phyloP scores from a whole-genome alignment of 2,329 filamentous ascomycete species.

The Xylariaceae sp. region DNA sequence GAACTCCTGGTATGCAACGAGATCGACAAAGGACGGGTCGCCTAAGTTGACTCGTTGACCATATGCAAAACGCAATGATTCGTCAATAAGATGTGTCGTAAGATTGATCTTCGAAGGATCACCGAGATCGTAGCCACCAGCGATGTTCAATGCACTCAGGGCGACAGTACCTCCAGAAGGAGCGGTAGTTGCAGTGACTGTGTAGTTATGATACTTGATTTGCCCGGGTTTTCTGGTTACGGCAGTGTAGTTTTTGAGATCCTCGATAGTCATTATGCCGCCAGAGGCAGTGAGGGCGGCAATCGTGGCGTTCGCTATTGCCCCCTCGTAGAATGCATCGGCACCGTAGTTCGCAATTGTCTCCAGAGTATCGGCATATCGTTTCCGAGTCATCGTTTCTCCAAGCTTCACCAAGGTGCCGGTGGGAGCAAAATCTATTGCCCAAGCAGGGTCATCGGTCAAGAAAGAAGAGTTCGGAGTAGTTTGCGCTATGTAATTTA shows the following conservation, averaged over 20 bases:
- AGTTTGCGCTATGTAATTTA: slow-evolving; percentile 61
- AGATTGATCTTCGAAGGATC: slow-evolving; percentile 49
- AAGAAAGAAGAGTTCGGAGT: slow-evolving; percentile 57
- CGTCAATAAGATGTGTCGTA: slow-evolving; percentile 75
- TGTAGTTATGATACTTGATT: slow-evolving; percentile 66
- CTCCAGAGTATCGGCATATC: slow-evolving; percentile 54
- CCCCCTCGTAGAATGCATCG: slow-evolving; percentile 42
- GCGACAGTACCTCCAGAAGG: slow-evolving; percentile 72
- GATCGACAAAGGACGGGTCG: slow-evolving; percentile 67
- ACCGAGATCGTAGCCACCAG: slow-evolving; percentile 68
- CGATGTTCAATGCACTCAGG: slow-evolving; percentile 68
- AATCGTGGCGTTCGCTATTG: slow-evolving; percentile 41
- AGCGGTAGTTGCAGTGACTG: slow-evolving; percentile 62
- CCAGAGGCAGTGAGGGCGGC: slow-evolving; percentile 57
- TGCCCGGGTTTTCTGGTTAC: slow-evolving; percentile 56
- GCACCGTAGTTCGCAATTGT: slow-evolving; percentile 43
- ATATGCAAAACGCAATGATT: slow-evolving; percentile 80
- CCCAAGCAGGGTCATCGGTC: slow-evolving; percentile 68
- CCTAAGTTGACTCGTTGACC: slow-evolving; percentile 68
- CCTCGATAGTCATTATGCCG: slow-evolving; percentile 78
- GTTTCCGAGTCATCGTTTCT: slow-evolving; percentile 39
- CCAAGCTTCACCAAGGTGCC: slow-evolving; percentile 31
- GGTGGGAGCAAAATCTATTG: slow-evolving; percentile 69
- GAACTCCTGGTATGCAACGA: slow-evolving; percentile 58
- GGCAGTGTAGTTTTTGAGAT: slow-evolving; percentile 71